Base-by-base conservation (phyloP, 768 basidiomycete species). In the Cubamyces sp. region DNA sequence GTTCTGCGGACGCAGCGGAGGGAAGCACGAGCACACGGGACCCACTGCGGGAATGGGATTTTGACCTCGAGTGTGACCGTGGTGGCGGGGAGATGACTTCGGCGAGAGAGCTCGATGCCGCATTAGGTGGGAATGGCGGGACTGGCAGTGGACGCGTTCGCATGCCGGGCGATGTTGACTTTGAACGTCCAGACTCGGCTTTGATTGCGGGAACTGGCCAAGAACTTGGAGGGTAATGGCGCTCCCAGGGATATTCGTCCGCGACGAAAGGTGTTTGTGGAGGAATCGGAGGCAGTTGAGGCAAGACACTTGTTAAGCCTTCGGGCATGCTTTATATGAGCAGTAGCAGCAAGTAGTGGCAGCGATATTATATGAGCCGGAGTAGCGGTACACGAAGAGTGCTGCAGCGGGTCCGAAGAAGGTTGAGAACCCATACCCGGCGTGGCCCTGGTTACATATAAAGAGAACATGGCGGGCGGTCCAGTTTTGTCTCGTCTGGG, bases 401-500 rank as follows among this genome's bases (percentile, higher is more conserved):
- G 19, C 15, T 21, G 34, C 49, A 9, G 50, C 30, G 50, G 34
- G 43, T 34, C 51, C 43, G 55, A 50, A 46, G 54, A 56, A 57
- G 50, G 54, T 51, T 59, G 54, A 49, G 51, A 54, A 63, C 51
- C 43, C 54, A 62, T 57, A 23, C 7, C 47, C 15, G 26, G 28
- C 25, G n/a, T 12, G 50, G 15, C 21, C 30, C 49, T 40, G 54
- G 50, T 60, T 34, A 34, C 34, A 60, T 21, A 64, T 64, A 64
- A 59, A 59, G 19, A 54, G 47, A 4, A 18, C 6, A 15, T 21
- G 48, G 57, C 26, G 11, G 14, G 25, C 34, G 57, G 62, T 59
- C 62, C 57, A 64, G 62, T 60, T 46, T 54, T 40, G 62, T 45
- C 62, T 64, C 57, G 62, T 60, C 62, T 45, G 23, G 57, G 61